Base-by-base conservation (phyloP, 1,139 yeast species). In the Magnusiomyces sp. region DNA sequence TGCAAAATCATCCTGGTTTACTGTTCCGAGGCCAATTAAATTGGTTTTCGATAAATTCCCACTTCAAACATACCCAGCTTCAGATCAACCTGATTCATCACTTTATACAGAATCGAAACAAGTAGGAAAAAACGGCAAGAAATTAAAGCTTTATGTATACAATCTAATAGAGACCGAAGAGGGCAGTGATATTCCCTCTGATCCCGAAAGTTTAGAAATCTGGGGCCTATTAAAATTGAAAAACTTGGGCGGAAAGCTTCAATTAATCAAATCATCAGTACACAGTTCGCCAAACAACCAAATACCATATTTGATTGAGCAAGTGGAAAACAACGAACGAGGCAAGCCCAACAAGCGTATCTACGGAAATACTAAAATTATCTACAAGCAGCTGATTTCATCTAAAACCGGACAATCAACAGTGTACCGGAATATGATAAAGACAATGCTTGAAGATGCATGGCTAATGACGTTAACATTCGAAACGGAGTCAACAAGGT, bases 1-100 rank as follows among this genome's bases (percentile, higher is more conserved):
- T 23, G 4, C 29, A 7, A 23, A 23, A 23, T 23, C 29, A 23
- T 23, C 29, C 23, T 47, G 52, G 53, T 47, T 65, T 57, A 57
- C 61, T 42, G 68, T 78, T 2, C 84, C 84, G 0, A 60, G 52
- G 11, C 65, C 72, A 1, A 59, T 79, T 4, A 69, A 71, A 53
- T 56, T 59, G 40, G 57, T 78, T 3, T 79, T 79, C 55, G 79
- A 77, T 48, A 57, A 67, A 3, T 78, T 79, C 54, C 84, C 84
- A 0, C 51, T 77, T 34, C 55, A 53, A 20, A 64, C 68, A 10
- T 64, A 71, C 47, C 71, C 75, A 0, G 60, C 73, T 1, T 64
- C 52, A 4, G 50, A 44, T 46, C 41, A 2, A 43, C 50, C 36
- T 45, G 47, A 10, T 20, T 29, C 14, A 13, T 13, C 34, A 11